Percentiles rank a stretch among this genome's conserved stretches.
Conservation (phyloP, 345 rosid species). For the Garcia nutans region DNA sequence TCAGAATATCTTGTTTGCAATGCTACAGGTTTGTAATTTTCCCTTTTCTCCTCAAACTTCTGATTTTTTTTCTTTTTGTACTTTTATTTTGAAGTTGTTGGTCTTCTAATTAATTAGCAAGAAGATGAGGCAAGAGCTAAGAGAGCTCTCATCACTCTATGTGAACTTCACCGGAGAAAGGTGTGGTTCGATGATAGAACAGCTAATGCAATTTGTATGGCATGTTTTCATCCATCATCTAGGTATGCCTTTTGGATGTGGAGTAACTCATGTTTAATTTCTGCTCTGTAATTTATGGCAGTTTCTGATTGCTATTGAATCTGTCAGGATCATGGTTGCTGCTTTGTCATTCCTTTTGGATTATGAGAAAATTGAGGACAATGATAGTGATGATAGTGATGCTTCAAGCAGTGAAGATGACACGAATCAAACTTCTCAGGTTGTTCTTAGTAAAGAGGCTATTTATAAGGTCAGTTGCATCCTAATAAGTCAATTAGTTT, state of each 20-base stretch:
- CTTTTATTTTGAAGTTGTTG: slow-evolving; percentile 3
- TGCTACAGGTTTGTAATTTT: slow-evolving; percentile 56
- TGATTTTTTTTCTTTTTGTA: slow-evolving; percentile 7
- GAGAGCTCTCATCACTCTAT: slow-evolving; percentile 66
- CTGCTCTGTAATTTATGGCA: neutral
- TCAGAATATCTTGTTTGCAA: slow-evolving; percentile 67
- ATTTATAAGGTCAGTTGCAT: slow-evolving; percentile 66
- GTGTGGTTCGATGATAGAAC: slow-evolving; percentile 92
- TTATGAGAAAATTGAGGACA: slow-evolving; percentile 77
- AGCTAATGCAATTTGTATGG: slow-evolving; percentile 84
- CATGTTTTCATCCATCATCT: slow-evolving; percentile 81
- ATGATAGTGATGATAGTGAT: slow-evolving; percentile 62
- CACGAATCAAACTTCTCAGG: slow-evolving; percentile 41
- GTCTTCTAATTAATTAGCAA: slow-evolving; percentile 40
- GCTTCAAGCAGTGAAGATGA: slow-evolving; percentile 72
- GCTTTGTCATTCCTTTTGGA: slow-evolving; percentile 80
- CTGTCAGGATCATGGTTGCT: slow-evolving; percentile 76
- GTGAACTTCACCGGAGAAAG: slow-evolving; percentile 77
- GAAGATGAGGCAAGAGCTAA: slow-evolving; percentile 79
- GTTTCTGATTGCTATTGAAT: slow-evolving; percentile 9
- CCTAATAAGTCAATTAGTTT: neutral
- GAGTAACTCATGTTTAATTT: neutral
- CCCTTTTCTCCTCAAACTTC: neutral
- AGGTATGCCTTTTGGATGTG: slow-evolving; percentile 42
- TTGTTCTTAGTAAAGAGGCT: slow-evolving; percentile 58